Evolutionary conservation across 345 rosid genomes (phyloP).

Genomic region (Brassica carinata): DNA sequence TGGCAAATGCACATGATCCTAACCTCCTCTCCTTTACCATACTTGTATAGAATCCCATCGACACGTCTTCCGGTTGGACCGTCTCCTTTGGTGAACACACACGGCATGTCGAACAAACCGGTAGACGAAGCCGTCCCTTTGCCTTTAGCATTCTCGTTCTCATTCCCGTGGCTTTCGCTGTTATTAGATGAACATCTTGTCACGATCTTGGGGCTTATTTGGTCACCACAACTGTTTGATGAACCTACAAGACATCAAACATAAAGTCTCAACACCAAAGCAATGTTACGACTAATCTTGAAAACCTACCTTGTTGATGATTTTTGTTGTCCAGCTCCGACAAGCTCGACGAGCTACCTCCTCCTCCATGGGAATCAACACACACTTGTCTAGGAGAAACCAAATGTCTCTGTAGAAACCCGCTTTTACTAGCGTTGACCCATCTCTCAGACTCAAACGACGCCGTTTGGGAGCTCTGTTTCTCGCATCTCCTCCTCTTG

Average conservation of each 20-base stretch:
- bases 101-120: slow-evolving; percentile 65
- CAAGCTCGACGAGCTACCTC: slow-evolving; percentile 64
- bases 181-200: slow-evolving; percentile 32
- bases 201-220: slow-evolving; percentile 35
- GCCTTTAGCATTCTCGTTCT: slow-evolving; percentile 39
- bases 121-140: slow-evolving; percentile 37
- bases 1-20: slow-evolving; percentile 87
- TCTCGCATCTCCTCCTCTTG: slow-evolving; percentile 78
- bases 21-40: slow-evolving; percentile 64
- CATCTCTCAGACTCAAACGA: slow-evolving; percentile 49
- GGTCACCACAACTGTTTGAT: slow-evolving; percentile 35
- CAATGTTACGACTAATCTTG: not conserved
- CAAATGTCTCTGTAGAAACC: slow-evolving; percentile 49
- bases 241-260: slow-evolving; percentile 40
- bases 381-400: slow-evolving; percentile 50
- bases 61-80: slow-evolving; percentile 67
- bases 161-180: slow-evolving; percentile 35
- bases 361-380: slow-evolving; percentile 52
- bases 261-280: not conserved
- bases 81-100: slow-evolving; percentile 76
- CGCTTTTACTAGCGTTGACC: slow-evolving; percentile 44
- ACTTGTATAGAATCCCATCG: slow-evolving; percentile 75
- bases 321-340: slow-evolving; percentile 69
- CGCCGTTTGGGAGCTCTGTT: slow-evolving; percentile 54
- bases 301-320: slow-evolving; percentile 53